Evolutionary conservation across 163 green algal genomes (phyloP), one percentile per base, ranked within the genome.

Genomic region (Scenedesmus sp.): DNA sequence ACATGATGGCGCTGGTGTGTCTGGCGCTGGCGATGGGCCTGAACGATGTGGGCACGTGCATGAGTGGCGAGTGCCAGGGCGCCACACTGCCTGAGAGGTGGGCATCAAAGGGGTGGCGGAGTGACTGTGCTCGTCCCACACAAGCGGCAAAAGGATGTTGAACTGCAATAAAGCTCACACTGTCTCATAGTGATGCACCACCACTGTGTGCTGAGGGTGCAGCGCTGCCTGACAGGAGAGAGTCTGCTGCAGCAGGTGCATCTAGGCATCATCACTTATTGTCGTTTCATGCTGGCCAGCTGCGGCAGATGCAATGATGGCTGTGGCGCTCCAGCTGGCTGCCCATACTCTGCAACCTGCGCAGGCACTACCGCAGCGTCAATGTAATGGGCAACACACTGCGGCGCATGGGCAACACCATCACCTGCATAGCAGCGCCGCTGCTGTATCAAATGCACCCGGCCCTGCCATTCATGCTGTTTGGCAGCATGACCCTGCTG

Each of bases 41-140:
- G 35, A 88, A 88, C 46, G 83, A 88, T 59, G 59, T 81, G 56
- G 83, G 51, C 5, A 88, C 83, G 24, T 68, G 30, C 59, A 88
- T 88, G 83, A 68, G 83, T 59, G 53, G 56, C 6, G 83, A 88
- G 30, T 80, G 56, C 35, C 83, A 88, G 20, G 83, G 83, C 37
- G 53, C 51, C 3, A 88, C 72, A 1, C 83, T 81, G 44, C 83
- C 83, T 37, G 56, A 44, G 7, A 88, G 83, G 83, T 88, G 22
- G 24, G 81, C 16, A 22, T 61, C 13, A 24, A 22, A 3, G 7
- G 12, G 20, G 51, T 24, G 22, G 12, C 22, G 10, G 46, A 16
- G 46, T 10, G n/a, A n/a, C n/a, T n/a, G n/a, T n/a, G n/a, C n/a
- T n/a, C n/a, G n/a, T n/a, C n/a, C n/a, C n/a, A n/a, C n/a, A n/a